Evolutionary conservation across 331 rosid genomes (phyloP), one percentile per base, ranked within the genome.

Genomic region (Rhamnella rubrinervis): DNA sequence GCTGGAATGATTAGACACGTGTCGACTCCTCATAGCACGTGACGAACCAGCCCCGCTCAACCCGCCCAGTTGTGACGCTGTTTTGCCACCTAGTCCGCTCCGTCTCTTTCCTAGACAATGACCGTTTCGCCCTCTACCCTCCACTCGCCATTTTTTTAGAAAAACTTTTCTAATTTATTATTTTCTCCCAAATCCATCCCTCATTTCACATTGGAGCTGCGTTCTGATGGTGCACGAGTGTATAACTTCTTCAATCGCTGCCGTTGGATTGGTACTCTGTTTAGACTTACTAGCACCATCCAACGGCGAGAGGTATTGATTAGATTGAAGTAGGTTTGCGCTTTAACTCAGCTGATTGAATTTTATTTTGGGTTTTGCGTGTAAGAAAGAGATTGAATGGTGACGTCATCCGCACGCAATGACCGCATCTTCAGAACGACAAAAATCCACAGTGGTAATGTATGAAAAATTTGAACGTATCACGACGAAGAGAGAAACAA

Each of bases 1-100:
- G 89, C 75, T 82, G 23, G 70, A 35, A 55, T 85, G 18, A 83
- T 78, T 76, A 17, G 28, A 74, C 84, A 84, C 85, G 93, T 85
- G 96, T 68, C 83, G 53, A 4, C 0, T 40, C n/a, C 21, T 53
- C n/a, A 55, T 62, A 46, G 66, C 85, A 58, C 73, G 26, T 61
- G 39, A 73, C 71, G 37, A 69, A 76, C 80, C 66, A 31, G 69
- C 73, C 81, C 87, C 79, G 40, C 68, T 38, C 19, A 55, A 58
- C 59, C 14, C 68, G 38, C 8, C 19, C 65, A 44, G 14, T n/a
- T 11, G 26, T 47, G 63, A 50, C 71, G 19, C 28, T 44, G 58
- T 15, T 67, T 25, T 52, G 49, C 63, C 74, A 75, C 60, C 18
- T 13, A 60, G 35, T 28, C 21, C 39, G 50, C 75, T 69, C 51